Evolutionary conservation across 768 basidiomycete genomes (phyloP).

Genomic region (Polyporus arcularius): DNA sequence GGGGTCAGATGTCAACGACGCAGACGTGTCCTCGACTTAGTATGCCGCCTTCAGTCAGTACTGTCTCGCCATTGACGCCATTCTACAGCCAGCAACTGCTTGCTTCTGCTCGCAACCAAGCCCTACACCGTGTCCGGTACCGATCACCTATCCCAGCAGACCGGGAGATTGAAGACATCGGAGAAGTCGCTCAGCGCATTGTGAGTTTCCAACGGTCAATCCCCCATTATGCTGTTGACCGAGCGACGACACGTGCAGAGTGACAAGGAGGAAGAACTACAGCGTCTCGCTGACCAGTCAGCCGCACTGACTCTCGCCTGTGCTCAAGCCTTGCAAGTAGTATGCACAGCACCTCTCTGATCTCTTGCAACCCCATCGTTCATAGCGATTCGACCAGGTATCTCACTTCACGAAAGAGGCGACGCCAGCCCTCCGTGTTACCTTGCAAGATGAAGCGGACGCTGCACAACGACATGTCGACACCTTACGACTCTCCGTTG

Average conservation of each 20-base stretch:
- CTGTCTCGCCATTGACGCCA: neutral
- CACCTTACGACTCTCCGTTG: constrained; percentile 13
- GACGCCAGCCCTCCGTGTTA: constrained; percentile 1
- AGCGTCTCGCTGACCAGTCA: constrained; percentile 6
- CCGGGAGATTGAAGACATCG: too few relatives aligned
- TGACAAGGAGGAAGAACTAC: constrained; percentile 13
- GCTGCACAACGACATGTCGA: constrained; percentile 16
- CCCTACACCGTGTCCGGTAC: constrained; percentile 2
- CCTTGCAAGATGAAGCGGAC: constrained; percentile 3
- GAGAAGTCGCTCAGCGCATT: neutral
- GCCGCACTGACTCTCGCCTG: constrained; percentile 8
- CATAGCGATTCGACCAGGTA: neutral
- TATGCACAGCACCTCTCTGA: neutral
- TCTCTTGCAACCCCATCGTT: neutral
- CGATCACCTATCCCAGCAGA: constrained; percentile 3
- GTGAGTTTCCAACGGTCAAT: too few relatives aligned
- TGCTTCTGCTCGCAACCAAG: constrained; percentile 1
- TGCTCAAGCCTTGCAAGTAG: constrained; percentile 6
- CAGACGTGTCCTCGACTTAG: neutral
- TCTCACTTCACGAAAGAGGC: constrained; percentile 1
- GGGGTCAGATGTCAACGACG: neutral
- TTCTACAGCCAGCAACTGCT: neutral
- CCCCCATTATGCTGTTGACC: neutral
- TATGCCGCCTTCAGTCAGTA: neutral
- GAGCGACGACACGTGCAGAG: neutral